Base-by-base conservation (phyloP, 225 moss, liverwort and hornwort species). In the Sphagnum tenellum region DNA sequence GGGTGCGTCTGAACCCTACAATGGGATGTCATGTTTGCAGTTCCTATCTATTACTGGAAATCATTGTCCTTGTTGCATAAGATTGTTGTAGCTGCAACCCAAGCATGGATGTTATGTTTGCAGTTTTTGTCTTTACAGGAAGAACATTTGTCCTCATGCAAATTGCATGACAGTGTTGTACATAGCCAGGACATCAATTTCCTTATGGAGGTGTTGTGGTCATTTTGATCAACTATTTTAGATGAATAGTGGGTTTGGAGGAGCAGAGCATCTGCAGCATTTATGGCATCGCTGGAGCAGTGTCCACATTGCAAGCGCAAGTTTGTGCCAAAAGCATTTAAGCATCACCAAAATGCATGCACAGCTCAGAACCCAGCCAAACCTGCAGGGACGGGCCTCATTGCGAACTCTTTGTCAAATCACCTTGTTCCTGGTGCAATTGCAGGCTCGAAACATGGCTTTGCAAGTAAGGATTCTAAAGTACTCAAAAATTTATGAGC, bases 221-320 rank as follows among this genome's bases (percentile, higher is more conserved):
- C 29, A 29, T 29, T 29, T 29, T 29, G 29, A 29, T 29, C 29
- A 29, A 29, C 29, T 1, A 29, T 29, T 29, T 29, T 29, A 29
- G 29, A 29, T 29, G 29, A 29, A 29, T 29, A 29, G 29, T 29
- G 29, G 29, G 29, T 29, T 29, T 29, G 29, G 29, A 29, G 59
- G 67, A 67, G 67, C 70, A 80, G 73, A 11, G 76, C 80, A 7
- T 76, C 70, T 13, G 67, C 66, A 57, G 72, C 76, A 55, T 76
- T 80, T 12, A 60, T 70, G 70, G 66, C 65, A 62, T 66, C 73
- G 44, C 61, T 80, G 47, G 59, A 76, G 50, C 57, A 73, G 60
- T 79, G 79, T 45, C 76, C 68, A 56, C 44, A 52, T 44, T 80
- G 80, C 51, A 51, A 60, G 4, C 63, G 80, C 10, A 73, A 67